A percentile compares a stretch with the other conserved stretches of the same genome.
phyloP scores from a whole-genome alignment of 164 flowering plant genomes.

The Nymphaea colorata region DNA sequence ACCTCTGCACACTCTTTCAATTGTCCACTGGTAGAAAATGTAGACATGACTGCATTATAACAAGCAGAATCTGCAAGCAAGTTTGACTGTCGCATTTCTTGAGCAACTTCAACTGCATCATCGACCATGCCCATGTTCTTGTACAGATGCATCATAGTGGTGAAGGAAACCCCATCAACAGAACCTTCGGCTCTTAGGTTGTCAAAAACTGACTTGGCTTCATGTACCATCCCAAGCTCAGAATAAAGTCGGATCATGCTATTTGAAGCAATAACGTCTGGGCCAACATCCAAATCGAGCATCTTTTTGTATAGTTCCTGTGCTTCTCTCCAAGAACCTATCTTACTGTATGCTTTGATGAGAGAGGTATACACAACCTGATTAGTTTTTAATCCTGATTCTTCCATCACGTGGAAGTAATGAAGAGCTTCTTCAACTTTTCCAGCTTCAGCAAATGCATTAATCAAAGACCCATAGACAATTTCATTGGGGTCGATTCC shows the following conservation, averaged over 20 bases:
- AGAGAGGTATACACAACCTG: conserved; percentile 64
- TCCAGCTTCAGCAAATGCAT: conserved; percentile 77
- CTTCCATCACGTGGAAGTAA: conserved; percentile 57
- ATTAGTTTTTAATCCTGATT: conserved; percentile 48
- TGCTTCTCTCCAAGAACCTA: conserved; percentile 59
- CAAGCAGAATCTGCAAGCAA: conserved; percentile 47
- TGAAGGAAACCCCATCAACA: conserved; percentile 69
- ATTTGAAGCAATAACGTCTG: conserved; percentile 71
- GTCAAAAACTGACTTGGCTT: conserved; percentile 53
- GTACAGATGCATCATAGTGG: conserved; percentile 73
- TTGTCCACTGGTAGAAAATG: conserved; percentile 57
- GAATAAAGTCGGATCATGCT: conserved; percentile 70
- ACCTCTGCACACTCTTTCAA: conserved; percentile 58
- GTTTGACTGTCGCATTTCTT: conserved; percentile 69
- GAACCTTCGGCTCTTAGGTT: conserved; percentile 33
- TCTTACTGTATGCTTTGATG: conserved; percentile 70
- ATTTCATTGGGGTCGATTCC: conserved; percentile 76
- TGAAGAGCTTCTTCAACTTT: conserved; percentile 56
- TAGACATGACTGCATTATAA: conserved; percentile 58
- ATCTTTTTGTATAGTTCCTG: conserved; percentile 43
- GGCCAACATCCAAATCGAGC: conserved; percentile 48
- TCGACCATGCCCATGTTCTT: conserved; percentile 73
- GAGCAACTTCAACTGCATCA: conserved; percentile 62
- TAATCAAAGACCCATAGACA: conserved; percentile 68
- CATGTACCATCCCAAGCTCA: conserved; percentile 66